Conservation (phyloP, 2,329 filamentous ascomycete species). For the Trichoderma pleuroti region DNA sequence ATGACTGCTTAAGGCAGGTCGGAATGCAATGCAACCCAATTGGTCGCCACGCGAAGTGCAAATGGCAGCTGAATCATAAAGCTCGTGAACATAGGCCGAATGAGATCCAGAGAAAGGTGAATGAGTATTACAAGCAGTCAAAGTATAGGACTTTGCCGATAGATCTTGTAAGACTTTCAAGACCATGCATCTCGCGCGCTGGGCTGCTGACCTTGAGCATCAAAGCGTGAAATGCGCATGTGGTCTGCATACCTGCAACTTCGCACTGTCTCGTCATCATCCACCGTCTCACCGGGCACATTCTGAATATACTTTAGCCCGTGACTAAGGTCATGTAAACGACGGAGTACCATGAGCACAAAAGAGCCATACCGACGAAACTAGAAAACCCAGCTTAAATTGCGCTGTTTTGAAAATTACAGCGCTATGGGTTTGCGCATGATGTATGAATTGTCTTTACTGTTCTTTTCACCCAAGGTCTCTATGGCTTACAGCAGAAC, state of each 20-base stretch:
- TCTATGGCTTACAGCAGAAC: background rate
- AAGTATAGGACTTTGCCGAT: background rate
- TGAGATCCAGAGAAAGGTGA: background rate
- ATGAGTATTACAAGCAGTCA: background rate
- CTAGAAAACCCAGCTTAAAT: background rate
- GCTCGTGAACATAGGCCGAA: background rate
- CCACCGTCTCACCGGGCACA: background rate
- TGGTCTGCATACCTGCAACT: background rate
- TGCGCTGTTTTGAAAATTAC: background rate
- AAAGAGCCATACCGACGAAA: background rate
- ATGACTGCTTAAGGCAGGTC: conserved; percentile 1
- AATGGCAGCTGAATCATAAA: background rate
- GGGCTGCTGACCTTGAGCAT: background rate
- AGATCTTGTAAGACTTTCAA: background rate
- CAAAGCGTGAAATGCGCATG: background rate
- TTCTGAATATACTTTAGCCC: background rate
- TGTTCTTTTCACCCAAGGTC: background rate
- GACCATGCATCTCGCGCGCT: background rate
- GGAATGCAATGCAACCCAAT: conserved; percentile 9
- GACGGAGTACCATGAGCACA: background rate
- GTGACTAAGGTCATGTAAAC: background rate
- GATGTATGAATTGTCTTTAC: background rate
- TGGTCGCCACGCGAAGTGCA: background rate
- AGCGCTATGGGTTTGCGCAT: background rate
- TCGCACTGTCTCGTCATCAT: conserved; percentile 7